Conservation (phyloP, 768 basidiomycete species). For the Coprinopsis cinerea region DNA sequence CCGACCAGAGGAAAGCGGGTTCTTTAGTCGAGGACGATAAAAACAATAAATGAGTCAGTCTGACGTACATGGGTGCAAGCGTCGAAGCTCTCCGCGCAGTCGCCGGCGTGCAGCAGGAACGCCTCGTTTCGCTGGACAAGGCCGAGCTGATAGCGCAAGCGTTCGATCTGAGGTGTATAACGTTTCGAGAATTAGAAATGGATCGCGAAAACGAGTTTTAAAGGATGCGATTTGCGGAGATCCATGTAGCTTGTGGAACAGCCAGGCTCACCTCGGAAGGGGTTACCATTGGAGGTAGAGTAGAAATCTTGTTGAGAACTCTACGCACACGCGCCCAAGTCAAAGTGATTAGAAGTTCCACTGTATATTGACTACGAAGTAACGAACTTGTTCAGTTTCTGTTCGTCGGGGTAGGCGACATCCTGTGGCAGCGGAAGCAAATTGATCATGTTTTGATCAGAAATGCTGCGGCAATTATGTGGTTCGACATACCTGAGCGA, state of each 20-base stretch:
- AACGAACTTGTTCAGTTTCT: conserved; percentile 15
- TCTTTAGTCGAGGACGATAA: conserved; percentile 12
- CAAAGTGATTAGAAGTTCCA: not conserved
- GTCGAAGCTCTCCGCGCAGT: conserved; percentile 95
- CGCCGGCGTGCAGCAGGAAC: conserved; percentile 94
- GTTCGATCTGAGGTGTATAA: conserved; percentile 56
- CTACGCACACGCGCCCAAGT: conserved; percentile 28
- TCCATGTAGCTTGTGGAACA: conserved; percentile 21
- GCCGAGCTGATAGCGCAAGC: conserved; percentile 72
- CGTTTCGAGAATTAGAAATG: conserved; percentile 2
- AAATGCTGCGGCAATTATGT: not conserved
- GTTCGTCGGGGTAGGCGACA: conserved; percentile 18
- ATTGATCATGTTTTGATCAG: conserved; percentile 1
- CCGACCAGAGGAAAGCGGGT: not conserved
- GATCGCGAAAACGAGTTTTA: conserved; percentile 8
- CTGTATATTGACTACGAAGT: not conserved
- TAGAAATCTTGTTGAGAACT: conserved; percentile 70
- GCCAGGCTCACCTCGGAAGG: conserved; percentile 76
- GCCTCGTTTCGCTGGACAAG: conserved; percentile 83
- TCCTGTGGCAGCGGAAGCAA: conserved; percentile 11
- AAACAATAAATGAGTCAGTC: not conserved
- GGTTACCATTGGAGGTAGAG: conserved; percentile 86
- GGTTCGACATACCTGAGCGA: conserved; percentile 17
- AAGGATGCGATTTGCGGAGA: conserved; percentile 17
- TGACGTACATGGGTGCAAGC: conserved; percentile 78